Conservation (phyloP, 2,329 filamentous ascomycete genomes). For the Pestalotiopsis fici region DNA sequence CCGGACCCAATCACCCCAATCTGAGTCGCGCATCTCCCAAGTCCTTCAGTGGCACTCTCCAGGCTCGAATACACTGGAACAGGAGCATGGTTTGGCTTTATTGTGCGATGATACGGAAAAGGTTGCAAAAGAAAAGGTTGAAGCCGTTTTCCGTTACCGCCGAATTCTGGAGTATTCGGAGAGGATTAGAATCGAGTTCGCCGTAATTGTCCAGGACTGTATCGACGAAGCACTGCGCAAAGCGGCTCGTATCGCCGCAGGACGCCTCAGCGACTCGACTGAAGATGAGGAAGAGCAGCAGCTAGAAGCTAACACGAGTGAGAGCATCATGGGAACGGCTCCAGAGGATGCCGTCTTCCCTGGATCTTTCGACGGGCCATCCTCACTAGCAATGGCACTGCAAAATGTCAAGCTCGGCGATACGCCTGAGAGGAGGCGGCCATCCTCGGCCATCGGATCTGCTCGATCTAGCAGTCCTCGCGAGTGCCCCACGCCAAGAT, state of each 20-base stretch:
- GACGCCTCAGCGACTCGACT: conserved; percentile 78
- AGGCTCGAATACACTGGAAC: conserved; percentile 85
- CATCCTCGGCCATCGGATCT: conserved; percentile 69
- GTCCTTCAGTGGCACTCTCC: conserved; percentile 97
- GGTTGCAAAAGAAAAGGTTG: conserved; percentile 84
- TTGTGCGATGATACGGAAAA: conserved; percentile 90
- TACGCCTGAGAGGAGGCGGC: conserved; percentile 37
- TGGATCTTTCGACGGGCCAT: conserved; percentile 59
- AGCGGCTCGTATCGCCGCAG: conserved; percentile 83
- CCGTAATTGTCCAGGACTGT: conserved; percentile 90
- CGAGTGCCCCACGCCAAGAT: conserved; percentile 89
- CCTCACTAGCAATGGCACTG: conserved; percentile 57
- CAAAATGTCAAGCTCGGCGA: conserved; percentile 43
- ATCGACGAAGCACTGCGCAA: conserved; percentile 91
- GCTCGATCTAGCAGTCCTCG: conserved; percentile 87
- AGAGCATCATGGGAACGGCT: conserved; percentile 36
- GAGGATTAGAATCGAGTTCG: conserved; percentile 91
- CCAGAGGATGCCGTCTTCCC: conserved; percentile 57
- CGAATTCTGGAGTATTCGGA: conserved; percentile 95
- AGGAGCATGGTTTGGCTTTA: conserved; percentile 85
- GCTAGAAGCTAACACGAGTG: conserved; percentile 40
- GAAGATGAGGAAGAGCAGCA: conserved; percentile 53
- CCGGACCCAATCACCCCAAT: conserved; percentile 91
- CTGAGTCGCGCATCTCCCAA: conserved; percentile 91
- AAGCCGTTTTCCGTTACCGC: conserved; percentile 87